These are phyloP conservation scores for Hyparrhenia diplandra DNA, from an alignment of 176 grass and related monocot genomes.

Conservation along the genomic window DNA sequence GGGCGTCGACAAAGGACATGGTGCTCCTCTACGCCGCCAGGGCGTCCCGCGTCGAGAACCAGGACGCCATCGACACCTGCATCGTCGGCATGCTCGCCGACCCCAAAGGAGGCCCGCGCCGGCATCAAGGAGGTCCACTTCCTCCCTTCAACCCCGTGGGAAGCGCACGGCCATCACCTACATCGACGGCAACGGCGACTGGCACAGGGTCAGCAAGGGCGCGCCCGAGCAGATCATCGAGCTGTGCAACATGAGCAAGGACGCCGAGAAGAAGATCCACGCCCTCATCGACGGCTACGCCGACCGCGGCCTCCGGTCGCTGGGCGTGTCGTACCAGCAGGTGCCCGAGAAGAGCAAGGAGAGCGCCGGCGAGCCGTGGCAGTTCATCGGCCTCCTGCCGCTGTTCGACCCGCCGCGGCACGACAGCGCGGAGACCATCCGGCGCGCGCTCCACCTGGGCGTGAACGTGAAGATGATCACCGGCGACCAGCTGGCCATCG, in stretches of 20 bases:
- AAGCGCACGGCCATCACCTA: conserved; percentile 97
- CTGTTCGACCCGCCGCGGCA: conserved; percentile 91
- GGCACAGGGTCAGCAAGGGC: conserved; percentile 90
- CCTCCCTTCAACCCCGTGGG: conserved; percentile 93
- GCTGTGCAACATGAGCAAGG: conserved; percentile 62
- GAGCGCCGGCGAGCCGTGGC: conserved; percentile 60
- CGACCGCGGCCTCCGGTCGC: conserved; percentile 76
- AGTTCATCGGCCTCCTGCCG: conserved; percentile 75
- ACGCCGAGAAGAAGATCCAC: conserved; percentile 69
- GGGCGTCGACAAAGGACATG: conserved; percentile 65
- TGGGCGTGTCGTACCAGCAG: conserved; percentile 72
- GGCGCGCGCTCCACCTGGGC: conserved; percentile 68
- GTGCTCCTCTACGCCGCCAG: conserved; percentile 78
- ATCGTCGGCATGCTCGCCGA: conserved; percentile 87
- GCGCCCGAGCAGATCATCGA: conserved; percentile 97
- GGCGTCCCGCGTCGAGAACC: conserved; percentile 88
- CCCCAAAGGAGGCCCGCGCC: conserved; percentile 79
- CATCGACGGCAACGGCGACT: conserved; percentile 69
- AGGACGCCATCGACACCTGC: conserved; percentile 88
- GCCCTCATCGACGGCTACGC: conserved; percentile 70
- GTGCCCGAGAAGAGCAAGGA: conserved; percentile 77
- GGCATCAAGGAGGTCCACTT: conserved; percentile 90
- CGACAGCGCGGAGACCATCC: conserved; percentile 95
- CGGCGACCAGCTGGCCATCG: conserved; percentile 94
- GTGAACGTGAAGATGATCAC: conserved; percentile 99